Base-by-base conservation (phyloP, 2,329 filamentous ascomycete genomes). In the Ophiocordyceps camponoti-rufipedis region DNA sequence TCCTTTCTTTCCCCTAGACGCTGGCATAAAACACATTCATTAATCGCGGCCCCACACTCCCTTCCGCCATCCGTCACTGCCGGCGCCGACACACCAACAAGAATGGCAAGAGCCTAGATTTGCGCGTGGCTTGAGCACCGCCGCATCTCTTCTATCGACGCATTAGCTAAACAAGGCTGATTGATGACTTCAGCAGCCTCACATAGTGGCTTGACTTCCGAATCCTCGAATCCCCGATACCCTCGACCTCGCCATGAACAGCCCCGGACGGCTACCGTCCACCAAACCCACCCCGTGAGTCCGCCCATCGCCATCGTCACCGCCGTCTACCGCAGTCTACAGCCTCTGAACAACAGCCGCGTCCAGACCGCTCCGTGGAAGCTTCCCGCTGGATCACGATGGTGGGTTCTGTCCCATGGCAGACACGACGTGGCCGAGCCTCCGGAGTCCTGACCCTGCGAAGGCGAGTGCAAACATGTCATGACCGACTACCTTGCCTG, bases 321-420 rank as follows among this genome's bases (percentile, higher is more conserved):
- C n/a, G 35, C 35, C 35, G 13, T 8, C n/a, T 23, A 3, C 35
- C 7, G n/a, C 29, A 9, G 29, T 7, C 29, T 9, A 9, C 29
- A 31, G 29, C 7, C 9, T 31, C 16, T 16, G 18, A 39, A n/a
- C n/a, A 18, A 9, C 35, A 39, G 13, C n/a, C 5, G 23, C 5
- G 3, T 5, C 28, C 53, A 91, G 85, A 47, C 89, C 89, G 5
- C 84, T 95, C 61, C 80, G 88, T 55, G 89, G 89, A 46, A 93
- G 85, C 55, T 96, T 96, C 58, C 89, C 89, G n/a, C 77, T 96
- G 46, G 89, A 96, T 62, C 88, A 95, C 56, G 87, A 94, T 62
- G 86, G 68, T 68, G 55, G 52, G 63, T 23, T 23, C 23, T 51
- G 35, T 39, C 35, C 13, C 3, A 2, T 18, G 28, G 23, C 28